Evolutionary conservation across 2,329 filamentous ascomycete genomes (phyloP).

Genomic region (Sphaerulina vaccinii): DNA sequence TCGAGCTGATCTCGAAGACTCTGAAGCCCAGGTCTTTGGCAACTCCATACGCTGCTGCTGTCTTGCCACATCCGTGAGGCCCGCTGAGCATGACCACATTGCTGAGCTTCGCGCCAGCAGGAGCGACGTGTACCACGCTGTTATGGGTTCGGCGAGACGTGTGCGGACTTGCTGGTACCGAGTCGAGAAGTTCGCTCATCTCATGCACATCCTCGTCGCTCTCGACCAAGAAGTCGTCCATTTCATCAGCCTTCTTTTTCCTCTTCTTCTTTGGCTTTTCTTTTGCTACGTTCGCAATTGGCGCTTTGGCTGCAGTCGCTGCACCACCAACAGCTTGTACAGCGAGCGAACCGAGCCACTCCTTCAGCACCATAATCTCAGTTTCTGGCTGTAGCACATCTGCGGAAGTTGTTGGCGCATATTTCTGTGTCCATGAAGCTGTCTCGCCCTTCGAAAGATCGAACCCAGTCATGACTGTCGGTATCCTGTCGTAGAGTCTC

Average conservation of each 20-base stretch:
- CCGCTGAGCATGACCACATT: slow-evolving; percentile 89
- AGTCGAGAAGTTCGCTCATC: slow-evolving; percentile 66
- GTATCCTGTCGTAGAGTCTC: slow-evolving; percentile 60
- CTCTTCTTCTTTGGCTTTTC: slow-evolving; percentile 60
- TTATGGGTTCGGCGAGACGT: slow-evolving; percentile 17
- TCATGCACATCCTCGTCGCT: slow-evolving; percentile 72
- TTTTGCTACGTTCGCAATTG: slow-evolving; percentile 14
- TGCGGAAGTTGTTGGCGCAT: slow-evolving; percentile 66
- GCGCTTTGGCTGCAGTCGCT: slow-evolving; percentile 33
- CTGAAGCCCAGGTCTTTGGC: slow-evolving; percentile 91
- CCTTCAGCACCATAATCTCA: slow-evolving; percentile 68
- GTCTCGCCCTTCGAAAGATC: slow-evolving; percentile 75
- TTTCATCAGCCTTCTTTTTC: slow-evolving; percentile 59
- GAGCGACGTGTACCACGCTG: slow-evolving; percentile 44
- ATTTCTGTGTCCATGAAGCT: slow-evolving; percentile 77
- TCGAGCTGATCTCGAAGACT: slow-evolving; percentile 89
- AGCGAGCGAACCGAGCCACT: slow-evolving; percentile 77
- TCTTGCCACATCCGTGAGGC: slow-evolving; percentile 87
- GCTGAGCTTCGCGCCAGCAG: slow-evolving; percentile 47
- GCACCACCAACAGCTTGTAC: slow-evolving; percentile 74
- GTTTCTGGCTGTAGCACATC: slow-evolving; percentile 74
- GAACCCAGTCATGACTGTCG: slow-evolving; percentile 69
- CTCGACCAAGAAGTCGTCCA: slow-evolving; percentile 77
- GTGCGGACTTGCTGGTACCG: not conserved
- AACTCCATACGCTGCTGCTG: slow-evolving; percentile 84